Evolutionary conservation across 306 rosid genomes (phyloP), one percentile per base, ranked within the genome.

Genomic region (Malus sieversii): DNA sequence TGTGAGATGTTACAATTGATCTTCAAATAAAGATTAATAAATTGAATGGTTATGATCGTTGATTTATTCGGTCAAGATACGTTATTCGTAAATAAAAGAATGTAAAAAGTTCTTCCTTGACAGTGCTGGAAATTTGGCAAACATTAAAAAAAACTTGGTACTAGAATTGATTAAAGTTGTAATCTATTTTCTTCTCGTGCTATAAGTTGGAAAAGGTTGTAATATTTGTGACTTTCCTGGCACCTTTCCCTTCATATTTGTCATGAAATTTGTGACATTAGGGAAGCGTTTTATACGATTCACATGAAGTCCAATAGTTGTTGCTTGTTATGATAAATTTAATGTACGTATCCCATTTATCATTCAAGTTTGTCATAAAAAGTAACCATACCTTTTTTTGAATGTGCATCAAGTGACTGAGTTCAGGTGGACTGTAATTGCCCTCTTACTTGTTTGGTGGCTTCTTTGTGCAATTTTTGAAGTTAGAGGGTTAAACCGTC

Each of bases 231-330:
- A 35, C 68, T 40, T 53, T 14, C 32, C 46, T 40, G 48, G 55
- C 51, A 53, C 27, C 61, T 63, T 16, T 75, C 35, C 76, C 27
- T 75, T 30, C 51, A 11, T n/a, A 33, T n/a, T 53, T 55, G 66
- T 66, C 66, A 63, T 61, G 67, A 75, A 53, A 48, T 40, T 80
- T 38, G 59, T 60, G 75, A 52, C 15, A 64, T 33, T 4, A 2
- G 66, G 42, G 66, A 38, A 11, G 59, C 13, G 9, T 27, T 40
- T 66, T 71, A 29, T 29, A 52, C 30, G 40, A 53, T 58, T 52
- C 42, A 18, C 19, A 66, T 71, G 30, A 48, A 46, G 69, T 30
- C 20, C 32, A 22, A 60, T 48, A 66, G 72, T 72, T 60, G 38
- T 46, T 45, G 15, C 25, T 66, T 40, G 44, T 40, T 15, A 15